These are phyloP conservation scores for Platanthera guangdongensis DNA, from an alignment of 106 monocot species.

Conservation along the genomic window DNA sequence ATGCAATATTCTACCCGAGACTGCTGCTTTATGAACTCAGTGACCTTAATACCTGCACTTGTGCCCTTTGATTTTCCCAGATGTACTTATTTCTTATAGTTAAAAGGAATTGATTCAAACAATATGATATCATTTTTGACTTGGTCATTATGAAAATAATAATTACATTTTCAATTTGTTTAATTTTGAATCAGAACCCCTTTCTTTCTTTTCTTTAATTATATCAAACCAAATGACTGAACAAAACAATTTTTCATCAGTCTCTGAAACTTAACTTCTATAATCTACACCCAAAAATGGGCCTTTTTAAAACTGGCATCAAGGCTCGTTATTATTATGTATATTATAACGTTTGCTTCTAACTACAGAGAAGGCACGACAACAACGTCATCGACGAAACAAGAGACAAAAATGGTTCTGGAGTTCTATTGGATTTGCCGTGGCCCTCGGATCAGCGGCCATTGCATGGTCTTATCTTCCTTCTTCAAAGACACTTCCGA, in stretches of 20 bases:
- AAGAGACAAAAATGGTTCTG: constrained; percentile 40
- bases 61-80: no score
- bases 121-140: no score
- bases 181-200: background rate
- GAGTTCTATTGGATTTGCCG: constrained; percentile 24
- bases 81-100: no score
- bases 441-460: constrained; percentile 13
- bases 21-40: no score
- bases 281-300: background rate
- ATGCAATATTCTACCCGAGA: no score
- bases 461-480: constrained; percentile 17
- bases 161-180: background rate
- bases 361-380: constrained; percentile 24
- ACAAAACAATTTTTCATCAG: background rate
- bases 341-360: constrained; percentile 2
- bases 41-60: no score
- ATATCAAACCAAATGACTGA: background rate
- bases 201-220: background rate
- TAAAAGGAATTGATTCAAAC: no score
- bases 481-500: constrained; percentile 5
- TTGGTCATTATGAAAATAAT: no score
- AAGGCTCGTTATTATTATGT: background rate
- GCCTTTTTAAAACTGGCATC: background rate
- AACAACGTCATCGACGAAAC: constrained; percentile 15
- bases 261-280: background rate